phyloP scores from a whole-genome alignment of 768 basidiomycete species.

The Dictyophora rubrovolvata region DNA sequence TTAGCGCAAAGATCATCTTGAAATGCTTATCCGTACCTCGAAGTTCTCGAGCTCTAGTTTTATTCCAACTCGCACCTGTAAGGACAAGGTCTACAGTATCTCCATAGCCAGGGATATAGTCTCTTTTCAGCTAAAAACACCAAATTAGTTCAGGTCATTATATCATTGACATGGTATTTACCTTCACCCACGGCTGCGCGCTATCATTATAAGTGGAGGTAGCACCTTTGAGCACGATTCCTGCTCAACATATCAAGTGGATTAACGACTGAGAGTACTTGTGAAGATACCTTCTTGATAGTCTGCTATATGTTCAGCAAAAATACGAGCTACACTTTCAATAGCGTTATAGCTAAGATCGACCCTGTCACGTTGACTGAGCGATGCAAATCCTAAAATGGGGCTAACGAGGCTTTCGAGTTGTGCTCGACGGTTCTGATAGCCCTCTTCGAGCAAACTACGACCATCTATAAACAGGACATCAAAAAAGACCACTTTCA shows the following conservation, averaged over 20 bases:
- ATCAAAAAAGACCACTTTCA: constrained; percentile 85
- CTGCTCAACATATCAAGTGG: constrained; percentile 20
- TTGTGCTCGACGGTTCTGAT: constrained; percentile 45
- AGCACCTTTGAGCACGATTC: constrained; percentile 66
- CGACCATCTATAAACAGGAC: constrained; percentile 57
- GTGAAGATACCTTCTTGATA: constrained; percentile 43
- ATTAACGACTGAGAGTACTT: not conserved
- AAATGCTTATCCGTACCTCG: constrained; percentile 40
- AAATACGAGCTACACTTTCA: constrained; percentile 30
- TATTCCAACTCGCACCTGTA: constrained; percentile 73
- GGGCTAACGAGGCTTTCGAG: constrained; percentile 48
- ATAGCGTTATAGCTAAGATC: constrained; percentile 21
- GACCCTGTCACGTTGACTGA: constrained; percentile 48
- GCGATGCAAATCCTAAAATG: constrained; percentile 51
- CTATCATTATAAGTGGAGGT: constrained; percentile 58
- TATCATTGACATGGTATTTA: constrained; percentile 15
- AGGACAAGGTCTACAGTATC: constrained; percentile 74
- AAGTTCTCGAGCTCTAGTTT: constrained; percentile 64
- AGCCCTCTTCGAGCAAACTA: constrained; percentile 46
- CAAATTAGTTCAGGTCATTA: not conserved
- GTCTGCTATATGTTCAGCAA: constrained; percentile 41
- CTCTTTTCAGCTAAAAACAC: constrained; percentile 54
- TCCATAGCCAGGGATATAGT: constrained; percentile 79
- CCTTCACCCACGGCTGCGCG: constrained; percentile 71
- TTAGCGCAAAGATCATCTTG: constrained; percentile 1